Percentiles rank a stretch among this genome's conserved stretches.
Conservation (phyloP, 495 filamentous ascomycete species). For the Staphylotrichum longicolle region DNA sequence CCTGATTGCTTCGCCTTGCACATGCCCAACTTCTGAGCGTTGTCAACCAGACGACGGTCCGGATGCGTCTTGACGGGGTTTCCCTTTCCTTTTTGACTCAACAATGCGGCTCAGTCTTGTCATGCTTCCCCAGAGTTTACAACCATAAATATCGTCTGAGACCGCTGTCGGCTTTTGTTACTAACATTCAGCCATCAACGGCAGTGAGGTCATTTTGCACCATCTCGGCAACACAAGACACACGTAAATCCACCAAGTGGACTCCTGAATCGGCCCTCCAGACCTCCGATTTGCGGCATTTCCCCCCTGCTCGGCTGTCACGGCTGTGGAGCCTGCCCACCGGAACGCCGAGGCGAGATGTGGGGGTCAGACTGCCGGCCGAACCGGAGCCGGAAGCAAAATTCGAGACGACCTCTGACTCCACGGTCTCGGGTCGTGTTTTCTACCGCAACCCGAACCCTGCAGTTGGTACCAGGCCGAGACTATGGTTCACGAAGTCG, state of each 20-base stretch:
- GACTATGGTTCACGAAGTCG: neutral
- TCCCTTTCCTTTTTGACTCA: no score
- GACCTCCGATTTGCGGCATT: slow-evolving; percentile 9
- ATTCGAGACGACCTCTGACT: slow-evolving; percentile 10
- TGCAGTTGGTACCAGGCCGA: slow-evolving; percentile 4
- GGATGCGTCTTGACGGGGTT: no score
- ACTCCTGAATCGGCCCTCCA: neutral
- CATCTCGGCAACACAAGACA: neutral
- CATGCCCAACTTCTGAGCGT: no score
- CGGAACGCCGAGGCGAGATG: slow-evolving; percentile 13
- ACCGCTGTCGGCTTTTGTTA: no score
- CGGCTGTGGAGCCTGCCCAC: slow-evolving; percentile 7
- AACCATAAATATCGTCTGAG: no score
- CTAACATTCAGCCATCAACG: no score
- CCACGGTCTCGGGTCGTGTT: neutral
- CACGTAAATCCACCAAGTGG: slow-evolving; percentile 1
- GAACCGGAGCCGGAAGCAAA: slow-evolving; percentile 17
- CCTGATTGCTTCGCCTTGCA: no score
- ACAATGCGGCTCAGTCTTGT: no score
- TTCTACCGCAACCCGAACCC: slow-evolving; percentile 10
- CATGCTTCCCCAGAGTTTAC: no score
- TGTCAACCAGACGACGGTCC: no score
- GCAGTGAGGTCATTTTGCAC: no score
- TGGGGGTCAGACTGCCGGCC: slow-evolving; percentile 5
- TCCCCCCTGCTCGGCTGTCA: slow-evolving; percentile 8